A percentile compares a stretch with the other conserved stretches of the same genome.
phyloP scores from a whole-genome alignment of 176 grass and related monocot genomes.

The Alloteropsis semialata region DNA sequence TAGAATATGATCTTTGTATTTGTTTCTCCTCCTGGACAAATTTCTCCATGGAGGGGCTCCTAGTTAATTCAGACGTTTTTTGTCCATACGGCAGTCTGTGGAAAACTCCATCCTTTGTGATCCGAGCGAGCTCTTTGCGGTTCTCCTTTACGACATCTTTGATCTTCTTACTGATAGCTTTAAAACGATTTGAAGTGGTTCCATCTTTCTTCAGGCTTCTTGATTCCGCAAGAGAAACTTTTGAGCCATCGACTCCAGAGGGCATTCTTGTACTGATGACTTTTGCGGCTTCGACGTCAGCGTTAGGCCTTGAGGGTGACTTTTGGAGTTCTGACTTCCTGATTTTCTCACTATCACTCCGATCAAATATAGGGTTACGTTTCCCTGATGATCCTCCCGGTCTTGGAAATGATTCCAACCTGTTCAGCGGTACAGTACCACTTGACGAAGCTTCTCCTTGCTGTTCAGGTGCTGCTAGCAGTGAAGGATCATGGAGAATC shows the following conservation, averaged over 20 bases:
- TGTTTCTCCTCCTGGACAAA: constrained; percentile 35
- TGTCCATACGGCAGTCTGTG: constrained; percentile 65
- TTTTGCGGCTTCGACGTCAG: constrained; percentile 29
- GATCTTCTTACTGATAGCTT: constrained; percentile 52
- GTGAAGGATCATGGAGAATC: constrained; percentile 64
- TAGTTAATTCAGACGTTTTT: constrained; percentile 36
- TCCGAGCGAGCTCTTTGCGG: constrained; percentile 48
- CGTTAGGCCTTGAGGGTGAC: constrained; percentile 11
- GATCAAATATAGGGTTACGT: constrained; percentile 48
- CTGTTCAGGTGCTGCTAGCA: constrained; percentile 31
- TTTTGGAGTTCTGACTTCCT: constrained; percentile 30
- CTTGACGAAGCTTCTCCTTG: constrained; percentile 47
- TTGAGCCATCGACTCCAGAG: constrained; percentile 22
- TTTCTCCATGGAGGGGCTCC: constrained; percentile 27
- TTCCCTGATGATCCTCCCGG: constrained; percentile 42
- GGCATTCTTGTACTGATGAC: constrained; percentile 42
- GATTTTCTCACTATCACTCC: constrained; percentile 35
- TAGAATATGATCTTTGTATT: constrained; percentile 61
- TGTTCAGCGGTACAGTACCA: background rate
- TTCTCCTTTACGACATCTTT: constrained; percentile 64
- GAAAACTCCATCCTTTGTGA: constrained; percentile 65
- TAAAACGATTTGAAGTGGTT: constrained; percentile 49
- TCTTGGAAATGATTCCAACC: constrained; percentile 44
- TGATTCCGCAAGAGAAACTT: constrained; percentile 29
- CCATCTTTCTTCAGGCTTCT: constrained; percentile 37